Base-by-base conservation (phyloP, 2,329 filamentous ascomycete genomes). In the Tolypocladium amazonense region DNA sequence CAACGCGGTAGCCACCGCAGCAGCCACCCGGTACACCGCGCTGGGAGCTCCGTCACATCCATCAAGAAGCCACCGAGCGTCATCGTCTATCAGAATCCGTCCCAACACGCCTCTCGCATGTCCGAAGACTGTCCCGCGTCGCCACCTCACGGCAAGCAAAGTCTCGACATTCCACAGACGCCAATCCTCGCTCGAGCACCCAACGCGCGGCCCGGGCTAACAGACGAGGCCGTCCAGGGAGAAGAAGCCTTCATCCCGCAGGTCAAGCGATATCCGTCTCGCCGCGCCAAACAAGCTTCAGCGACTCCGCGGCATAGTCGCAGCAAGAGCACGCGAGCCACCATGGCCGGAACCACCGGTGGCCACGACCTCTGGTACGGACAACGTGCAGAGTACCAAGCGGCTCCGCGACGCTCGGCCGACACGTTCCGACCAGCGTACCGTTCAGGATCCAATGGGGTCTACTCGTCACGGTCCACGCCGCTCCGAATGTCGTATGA, bases 171-270 rank as follows among this genome's bases (percentile, higher is more conserved):
- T 9, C 79, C 80, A 1, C 71, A 74, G 30, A 74, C 80, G 3
- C 78, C 82, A 1, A 78, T 85, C 12, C 73, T 84, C 35, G 83
- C 84, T 15, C 76, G 79, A 56, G 85, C 85, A 8, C 84, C 85
- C 15, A 87, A 87, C 65, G 77, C 84, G n/a, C 76, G 84, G 25
- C 78, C 77, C 1, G 85, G 85, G 20, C 76, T 88, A 7, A 87
- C 85, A 2, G 84, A 87, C 62, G 82, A 86, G 65, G 71, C 78
- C 1, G 69, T 87, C 3, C 83, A 84, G 6, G 84, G 85, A 39
- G 84, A 82, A 60, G 79, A 81, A 54, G 82, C 85, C 4, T 88
- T 84, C 63, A 69, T 87, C 37, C 71, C 79, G 9, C 73, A 76
- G 14, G 45, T 80, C 1, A 84, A 79, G 69, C 78, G 81, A 14